Percentiles rank a stretch among this genome's conserved stretches.
Conservation (phyloP, 345 rosid genomes). For the Corchorus olitorius region DNA sequence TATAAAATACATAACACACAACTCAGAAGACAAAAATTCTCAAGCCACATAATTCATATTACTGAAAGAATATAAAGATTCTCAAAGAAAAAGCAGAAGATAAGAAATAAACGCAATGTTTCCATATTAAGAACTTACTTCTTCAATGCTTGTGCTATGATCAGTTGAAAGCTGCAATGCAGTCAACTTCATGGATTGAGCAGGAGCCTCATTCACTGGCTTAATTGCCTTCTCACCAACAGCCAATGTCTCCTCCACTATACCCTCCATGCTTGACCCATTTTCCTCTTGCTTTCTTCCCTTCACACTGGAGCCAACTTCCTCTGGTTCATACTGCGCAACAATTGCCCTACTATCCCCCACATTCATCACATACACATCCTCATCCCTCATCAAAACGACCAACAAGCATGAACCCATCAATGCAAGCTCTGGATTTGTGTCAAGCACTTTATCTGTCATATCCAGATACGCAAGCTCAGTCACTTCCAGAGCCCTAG, state of each 20-base stretch:
- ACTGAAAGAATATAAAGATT: not conserved
- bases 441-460: slow-evolving; percentile 86
- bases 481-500: slow-evolving; percentile 74
- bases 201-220: slow-evolving; percentile 37
- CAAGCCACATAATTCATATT: slow-evolving; percentile 3
- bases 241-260: slow-evolving; percentile 45
- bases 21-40: not conserved
- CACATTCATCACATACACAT: slow-evolving; percentile 94
- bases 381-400: slow-evolving; percentile 93
- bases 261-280: slow-evolving; percentile 47
- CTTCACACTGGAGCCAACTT: slow-evolving; percentile 40
- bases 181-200: slow-evolving; percentile 47
- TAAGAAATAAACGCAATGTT: slow-evolving; percentile 5
- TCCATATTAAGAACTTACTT: slow-evolving; percentile 54
- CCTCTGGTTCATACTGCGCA: slow-evolving; percentile 67
- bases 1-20: slow-evolving; percentile 1
- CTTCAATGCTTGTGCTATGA: slow-evolving; percentile 95
- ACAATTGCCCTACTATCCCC: slow-evolving; percentile 98
- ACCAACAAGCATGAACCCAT: slow-evolving; percentile 98
- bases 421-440: slow-evolving; percentile 92
- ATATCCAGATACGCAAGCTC: slow-evolving; percentile 87
- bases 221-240: slow-evolving; percentile 28
- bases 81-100: slow-evolving; percentile 11
- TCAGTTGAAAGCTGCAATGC: slow-evolving; percentile 94
- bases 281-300: slow-evolving; percentile 30